A percentile compares a stretch with the other conserved stretches of the same genome.
Evolutionary conservation across 768 basidiomycete species (phyloP).

Genomic region (Neoboletus subvelutipes): DNA sequence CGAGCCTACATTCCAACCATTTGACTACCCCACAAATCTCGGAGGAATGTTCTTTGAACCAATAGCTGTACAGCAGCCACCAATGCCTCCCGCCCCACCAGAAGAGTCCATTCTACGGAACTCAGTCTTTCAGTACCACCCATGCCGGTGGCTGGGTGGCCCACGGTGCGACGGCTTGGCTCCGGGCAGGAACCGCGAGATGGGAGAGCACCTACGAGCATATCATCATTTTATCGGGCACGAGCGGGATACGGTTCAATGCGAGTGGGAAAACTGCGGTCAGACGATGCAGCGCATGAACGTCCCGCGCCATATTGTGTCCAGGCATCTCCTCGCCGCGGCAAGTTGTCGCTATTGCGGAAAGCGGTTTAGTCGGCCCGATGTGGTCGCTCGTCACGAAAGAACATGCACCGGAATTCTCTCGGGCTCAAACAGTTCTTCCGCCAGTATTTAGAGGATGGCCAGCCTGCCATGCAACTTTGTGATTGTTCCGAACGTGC

Average conservation of each 20-base stretch:
- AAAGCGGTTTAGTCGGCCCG: constrained; percentile 27
- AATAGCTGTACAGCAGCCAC: constrained; percentile 10
- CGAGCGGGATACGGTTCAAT: constrained; percentile 25
- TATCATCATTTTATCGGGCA: constrained; percentile 26
- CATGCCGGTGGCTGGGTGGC: constrained; percentile 25
- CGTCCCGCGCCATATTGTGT: constrained; percentile 29
- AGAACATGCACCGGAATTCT: constrained; percentile 15
- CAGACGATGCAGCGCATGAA: constrained; percentile 31
- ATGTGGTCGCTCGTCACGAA: constrained; percentile 29
- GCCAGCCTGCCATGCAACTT: neutral
- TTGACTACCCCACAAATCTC: neutral
- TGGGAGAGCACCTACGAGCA: constrained; percentile 27
- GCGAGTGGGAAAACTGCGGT: constrained; percentile 26
- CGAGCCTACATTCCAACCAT: neutral
- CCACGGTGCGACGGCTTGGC: constrained; percentile 23
- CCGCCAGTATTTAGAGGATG: neutral
- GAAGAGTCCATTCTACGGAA: neutral
- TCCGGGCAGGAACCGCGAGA: constrained; percentile 32
- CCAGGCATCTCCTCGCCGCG: constrained; percentile 26
- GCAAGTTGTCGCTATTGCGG: constrained; percentile 25
- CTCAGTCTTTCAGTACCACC: constrained; percentile 9
- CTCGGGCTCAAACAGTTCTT: neutral
- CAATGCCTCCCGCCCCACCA: constrained; percentile 13
- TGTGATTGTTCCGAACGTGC: neutral
- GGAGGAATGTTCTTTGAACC: neutral